Evolutionary conservation across 805 yeast species (phyloP), one percentile per base, ranked within the genome.

Genomic region (Ogataea pini): DNA sequence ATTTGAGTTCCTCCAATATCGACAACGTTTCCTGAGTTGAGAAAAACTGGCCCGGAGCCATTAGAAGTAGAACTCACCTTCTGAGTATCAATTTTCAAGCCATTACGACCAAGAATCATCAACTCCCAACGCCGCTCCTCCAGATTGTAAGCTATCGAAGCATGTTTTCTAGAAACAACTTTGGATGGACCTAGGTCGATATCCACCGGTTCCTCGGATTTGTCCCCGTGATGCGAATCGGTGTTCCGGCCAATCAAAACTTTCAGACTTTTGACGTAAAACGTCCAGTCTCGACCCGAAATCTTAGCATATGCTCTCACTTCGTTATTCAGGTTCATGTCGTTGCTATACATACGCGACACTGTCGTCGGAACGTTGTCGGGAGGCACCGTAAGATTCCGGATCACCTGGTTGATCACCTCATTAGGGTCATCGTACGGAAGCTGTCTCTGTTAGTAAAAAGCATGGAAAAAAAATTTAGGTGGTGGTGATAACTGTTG

Each of bases 271-370:
- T 91, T 89, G 36, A 94, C 97, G 62, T 90, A 94, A 64, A 78
- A 94, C 1, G 99, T 92, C 99, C 99, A 94, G 61, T 82, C 82
- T 29, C 77, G 72, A 37, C 99, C 99, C 0, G 97, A 91, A 41
- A 94, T 85, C 67, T 94, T 94, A 29, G 97, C 99, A 67, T 92
- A 94, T 0, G 99, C 99, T 70, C 91, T 96, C n/a, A 94, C 91
- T 64, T 91, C 96, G 44, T 80, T 76, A 52, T 80, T 81, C 50
- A 69, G 61, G 55, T 80, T 86, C 51, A 81, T 80, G 44, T 83
- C 89, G 66, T 94, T 94, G 47, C 92, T 81, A 63, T 79, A 88
- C 20, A 72, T 77, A 40, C 71, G 72, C 10, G 96, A 80, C 5
- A 91, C 98, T 53, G 80, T 79, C 1, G 96, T 89, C 17, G 75